These are phyloP conservation scores for Diaporthe helianthi DNA, from an alignment of 2,329 filamentous ascomycete species.

Conservation along the genomic window DNA sequence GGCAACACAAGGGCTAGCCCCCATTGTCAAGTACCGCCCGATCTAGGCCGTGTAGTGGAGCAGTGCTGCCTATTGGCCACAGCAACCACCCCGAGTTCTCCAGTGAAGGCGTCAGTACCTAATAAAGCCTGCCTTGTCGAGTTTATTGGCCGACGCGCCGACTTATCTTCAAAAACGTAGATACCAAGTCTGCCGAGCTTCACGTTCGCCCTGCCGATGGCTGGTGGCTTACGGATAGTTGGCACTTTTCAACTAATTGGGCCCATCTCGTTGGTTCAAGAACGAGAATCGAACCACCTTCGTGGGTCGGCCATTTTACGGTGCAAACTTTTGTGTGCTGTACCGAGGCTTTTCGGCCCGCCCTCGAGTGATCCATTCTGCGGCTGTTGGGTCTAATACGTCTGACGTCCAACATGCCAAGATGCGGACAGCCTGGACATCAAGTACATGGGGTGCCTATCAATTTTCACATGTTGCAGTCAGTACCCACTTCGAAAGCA, in stretches of 20 bases:
- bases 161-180: neutral
- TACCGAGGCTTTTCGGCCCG: conserved; percentile 34
- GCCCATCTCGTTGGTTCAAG: conserved; percentile 7
- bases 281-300: conserved; percentile 17
- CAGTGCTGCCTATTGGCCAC: neutral
- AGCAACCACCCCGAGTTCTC: neutral
- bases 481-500: neutral
- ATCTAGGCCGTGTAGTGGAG: neutral
- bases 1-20: neutral
- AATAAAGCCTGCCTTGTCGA: neutral
- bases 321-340: conserved; percentile 5
- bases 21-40: conserved; percentile 14
- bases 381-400: conserved; percentile 13
- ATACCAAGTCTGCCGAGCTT: neutral
- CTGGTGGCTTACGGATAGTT: conserved; percentile 15
- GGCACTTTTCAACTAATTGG: neutral
- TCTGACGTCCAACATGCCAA: conserved; percentile 8
- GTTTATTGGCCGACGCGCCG: neutral
- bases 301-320: conserved; percentile 21
- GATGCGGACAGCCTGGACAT: conserved; percentile 3
- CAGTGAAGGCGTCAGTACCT: neutral
- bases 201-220: conserved; percentile 6
- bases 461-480: conserved; percentile 13
- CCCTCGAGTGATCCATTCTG: conserved; percentile 20
- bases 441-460: neutral